phyloP scores from a whole-genome alignment of 1,139 yeast species.

The Debaryomyces nepalensis region DNA sequence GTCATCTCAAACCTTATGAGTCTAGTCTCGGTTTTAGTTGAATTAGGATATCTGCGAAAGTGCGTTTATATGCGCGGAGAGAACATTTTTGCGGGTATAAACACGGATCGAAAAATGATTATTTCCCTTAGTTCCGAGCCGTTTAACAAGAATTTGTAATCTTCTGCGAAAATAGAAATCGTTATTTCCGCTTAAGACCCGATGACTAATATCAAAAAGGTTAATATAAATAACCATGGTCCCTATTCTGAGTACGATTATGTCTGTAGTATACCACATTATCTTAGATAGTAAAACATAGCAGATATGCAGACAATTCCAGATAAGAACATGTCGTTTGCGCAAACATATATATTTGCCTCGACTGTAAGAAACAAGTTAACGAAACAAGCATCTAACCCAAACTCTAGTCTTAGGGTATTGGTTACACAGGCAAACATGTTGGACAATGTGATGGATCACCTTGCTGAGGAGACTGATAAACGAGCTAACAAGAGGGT shows the following conservation, averaged over 20 bases:
- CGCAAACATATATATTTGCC: constrained; percentile 69
- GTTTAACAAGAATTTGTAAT: constrained; percentile 8
- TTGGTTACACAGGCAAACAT: constrained; percentile 79
- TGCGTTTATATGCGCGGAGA: not conserved
- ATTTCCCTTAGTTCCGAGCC: constrained; percentile 7
- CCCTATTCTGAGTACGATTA: not conserved
- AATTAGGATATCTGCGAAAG: too few species aligned
- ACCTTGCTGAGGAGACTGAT: constrained; percentile 39
- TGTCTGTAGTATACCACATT: not conserved
- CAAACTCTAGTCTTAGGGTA: constrained; percentile 62
- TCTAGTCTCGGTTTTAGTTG: too few species aligned
- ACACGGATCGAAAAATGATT: not conserved
- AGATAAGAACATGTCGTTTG: constrained; percentile 36
- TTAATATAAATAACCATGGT: constrained; percentile 9
- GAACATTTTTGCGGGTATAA: too few species aligned
- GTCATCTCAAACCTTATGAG: too few species aligned
- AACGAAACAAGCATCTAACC: constrained; percentile 65
- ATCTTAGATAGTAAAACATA: not conserved
- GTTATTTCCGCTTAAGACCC: constrained; percentile 13
- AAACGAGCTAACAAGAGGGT: constrained; percentile 26
- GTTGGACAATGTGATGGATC: constrained; percentile 70
- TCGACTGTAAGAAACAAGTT: constrained; percentile 71
- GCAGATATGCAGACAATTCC: not conserved
- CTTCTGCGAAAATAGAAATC: constrained; percentile 6
- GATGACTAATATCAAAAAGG: constrained; percentile 14